These are phyloP conservation scores for Scedosporium boydii DNA, from an alignment of 2,329 filamentous ascomycete genomes.

Conservation along the genomic window DNA sequence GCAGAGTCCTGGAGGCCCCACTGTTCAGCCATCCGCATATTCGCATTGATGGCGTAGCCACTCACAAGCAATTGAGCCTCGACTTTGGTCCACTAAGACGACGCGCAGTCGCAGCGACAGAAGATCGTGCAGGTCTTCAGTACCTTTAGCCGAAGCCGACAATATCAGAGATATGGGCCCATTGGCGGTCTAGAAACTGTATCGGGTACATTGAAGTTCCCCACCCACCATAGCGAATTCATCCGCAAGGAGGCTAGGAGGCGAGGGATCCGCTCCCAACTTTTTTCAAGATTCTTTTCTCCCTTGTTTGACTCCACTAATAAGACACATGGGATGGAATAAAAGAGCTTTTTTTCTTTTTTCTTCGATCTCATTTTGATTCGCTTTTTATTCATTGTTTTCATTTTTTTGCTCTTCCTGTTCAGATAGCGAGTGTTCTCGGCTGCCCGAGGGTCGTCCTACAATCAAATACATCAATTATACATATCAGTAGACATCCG, in stretches of 20 bases:
- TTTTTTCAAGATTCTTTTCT: not conserved
- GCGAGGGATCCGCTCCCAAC: not conserved
- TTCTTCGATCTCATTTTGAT: no score
- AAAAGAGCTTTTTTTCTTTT: no score
- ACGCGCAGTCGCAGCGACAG: not conserved
- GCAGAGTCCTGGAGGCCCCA: not conserved
- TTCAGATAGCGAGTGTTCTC: no score
- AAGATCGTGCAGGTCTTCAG: not conserved
- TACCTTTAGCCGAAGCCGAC: not conserved
- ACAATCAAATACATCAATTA: no score
- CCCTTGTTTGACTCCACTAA: not conserved
- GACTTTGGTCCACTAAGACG: not conserved
- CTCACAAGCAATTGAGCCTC: not conserved
- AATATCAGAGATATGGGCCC: not conserved
- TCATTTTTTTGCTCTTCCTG: no score
- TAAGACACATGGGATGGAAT: no score
- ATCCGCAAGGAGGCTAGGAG: not conserved
- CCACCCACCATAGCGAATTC: not conserved
- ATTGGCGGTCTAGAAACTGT: not conserved
- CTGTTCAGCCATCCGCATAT: not conserved
- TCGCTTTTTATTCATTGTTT: no score
- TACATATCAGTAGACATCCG: no score
- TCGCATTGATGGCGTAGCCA: not conserved
- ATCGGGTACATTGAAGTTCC: not conserved
- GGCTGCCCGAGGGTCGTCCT: no score